Evolutionary conservation across 257 asterid species (phyloP).

Genomic region (Nicotiana attenuata): DNA sequence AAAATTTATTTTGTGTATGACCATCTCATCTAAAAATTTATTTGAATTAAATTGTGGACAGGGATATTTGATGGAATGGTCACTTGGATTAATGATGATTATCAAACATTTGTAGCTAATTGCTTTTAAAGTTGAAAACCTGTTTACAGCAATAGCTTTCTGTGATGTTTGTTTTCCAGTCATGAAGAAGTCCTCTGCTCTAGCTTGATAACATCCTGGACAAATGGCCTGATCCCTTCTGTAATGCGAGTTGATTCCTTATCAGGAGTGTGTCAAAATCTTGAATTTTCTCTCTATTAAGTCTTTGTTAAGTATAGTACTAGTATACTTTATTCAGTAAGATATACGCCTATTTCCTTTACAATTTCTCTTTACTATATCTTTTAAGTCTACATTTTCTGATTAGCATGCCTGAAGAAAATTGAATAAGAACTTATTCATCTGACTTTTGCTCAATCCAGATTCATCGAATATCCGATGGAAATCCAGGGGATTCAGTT

Average conservation of each 20-base stretch:
- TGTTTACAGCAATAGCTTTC: background rate
- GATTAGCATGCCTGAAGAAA: background rate
- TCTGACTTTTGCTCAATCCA: conserved; percentile 15
- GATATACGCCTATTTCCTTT: background rate
- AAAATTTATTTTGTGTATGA: background rate
- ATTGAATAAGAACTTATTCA: conserved; percentile 5
- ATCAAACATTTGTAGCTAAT: background rate
- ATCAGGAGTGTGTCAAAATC: background rate
- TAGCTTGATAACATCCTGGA: background rate
- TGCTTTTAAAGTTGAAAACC: no score
- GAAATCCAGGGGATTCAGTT: conserved; percentile 36
- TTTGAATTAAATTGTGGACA: background rate
- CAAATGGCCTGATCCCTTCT: background rate
- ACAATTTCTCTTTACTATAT: background rate
- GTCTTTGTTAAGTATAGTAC: background rate
- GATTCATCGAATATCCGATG: conserved; percentile 55
- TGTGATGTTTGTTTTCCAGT: background rate
- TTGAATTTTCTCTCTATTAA: background rate
- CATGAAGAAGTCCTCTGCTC: background rate
- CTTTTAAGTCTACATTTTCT: background rate
- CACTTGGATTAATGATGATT: background rate
- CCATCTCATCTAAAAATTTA: background rate
- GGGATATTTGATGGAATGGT: background rate
- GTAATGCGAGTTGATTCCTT: background rate
- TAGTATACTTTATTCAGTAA: background rate